Base-by-base conservation (phyloP, 768 basidiomycete genomes). In the Rhizopogon rudus region DNA sequence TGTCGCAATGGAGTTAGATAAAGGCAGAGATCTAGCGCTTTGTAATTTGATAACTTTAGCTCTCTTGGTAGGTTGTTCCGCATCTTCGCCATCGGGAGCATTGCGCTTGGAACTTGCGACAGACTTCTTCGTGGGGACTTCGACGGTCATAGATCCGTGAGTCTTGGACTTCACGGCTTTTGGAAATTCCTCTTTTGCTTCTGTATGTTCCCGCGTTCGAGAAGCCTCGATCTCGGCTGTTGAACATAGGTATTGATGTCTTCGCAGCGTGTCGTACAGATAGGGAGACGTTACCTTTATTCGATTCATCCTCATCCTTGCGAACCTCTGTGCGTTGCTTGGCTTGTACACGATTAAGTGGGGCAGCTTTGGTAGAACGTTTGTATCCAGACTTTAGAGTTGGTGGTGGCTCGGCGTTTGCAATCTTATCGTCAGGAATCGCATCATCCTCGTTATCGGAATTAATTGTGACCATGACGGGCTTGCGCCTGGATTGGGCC, bases 21-120 rank as follows among this genome's bases (percentile, higher is more conserved):
- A 8, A 28, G 9, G 45, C 25, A 22, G 0, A 51, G 51, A 51
- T 52, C 13, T 52, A 17, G 51, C n/a, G 45, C 31, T 33, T 17
- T 17, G 31, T 1, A 9, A 16, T 7, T 29, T 56, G 12, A 43
- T 16, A 39, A 14, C 44, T 8, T 48, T 67, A n/a, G 45, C 44
- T 51, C 55, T 65, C 63, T 69, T 67, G 31, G 40, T 5, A 6
- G 61, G 53, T 0, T 44, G 53, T 40, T 41, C 31, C 12, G 1
- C 31, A 7, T 29, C 28, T 6, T 45, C 43, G 16, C 54, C 51
- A 10, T 22, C 35, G 37, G 35, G 35, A 1, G 33, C 46, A 3
- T 35, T 37, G 35, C 48, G 48, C 35, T 49, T 49, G 35, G 48
- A 35, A 35, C 22, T 49, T 9, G 6, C 16, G 14, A 8, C 5